Conservation (phyloP, 1,284 basidiomycete species). For the Volvariella volvacea region DNA sequence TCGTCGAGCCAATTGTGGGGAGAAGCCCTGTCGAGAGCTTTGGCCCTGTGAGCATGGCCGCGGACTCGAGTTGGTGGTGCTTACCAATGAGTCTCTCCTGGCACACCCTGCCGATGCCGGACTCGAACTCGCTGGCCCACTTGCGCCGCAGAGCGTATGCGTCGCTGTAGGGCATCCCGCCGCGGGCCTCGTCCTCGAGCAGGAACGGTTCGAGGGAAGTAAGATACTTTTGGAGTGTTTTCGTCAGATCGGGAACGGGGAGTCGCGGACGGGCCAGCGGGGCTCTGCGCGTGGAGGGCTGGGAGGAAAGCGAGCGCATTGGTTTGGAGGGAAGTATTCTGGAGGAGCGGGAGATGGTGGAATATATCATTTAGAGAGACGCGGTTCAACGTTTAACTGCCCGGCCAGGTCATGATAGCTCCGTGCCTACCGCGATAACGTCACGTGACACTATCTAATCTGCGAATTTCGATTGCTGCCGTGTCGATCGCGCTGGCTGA, state of each 20-base stretch:
- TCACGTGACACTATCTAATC: too few species aligned
- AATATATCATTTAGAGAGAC: too few species aligned
- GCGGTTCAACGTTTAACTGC: too few species aligned
- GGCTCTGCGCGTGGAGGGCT: slow-evolving; percentile 2
- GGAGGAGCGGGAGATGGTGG: too few species aligned
- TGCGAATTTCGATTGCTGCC: too few species aligned
- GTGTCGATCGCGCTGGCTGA: too few species aligned
- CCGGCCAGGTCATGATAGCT: too few species aligned
- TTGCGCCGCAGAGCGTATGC: slow-evolving; percentile 57
- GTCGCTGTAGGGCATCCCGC: slow-evolving; percentile 44
- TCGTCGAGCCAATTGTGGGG: slow-evolving; percentile 96
- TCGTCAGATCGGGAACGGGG: slow-evolving; percentile 79
- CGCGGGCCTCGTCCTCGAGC: slow-evolving; percentile 64
- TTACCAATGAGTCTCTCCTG: slow-evolving; percentile 80
- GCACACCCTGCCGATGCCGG: slow-evolving; percentile 62
- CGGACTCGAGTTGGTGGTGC: slow-evolving; percentile 17
- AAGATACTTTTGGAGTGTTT: slow-evolving; percentile 78
- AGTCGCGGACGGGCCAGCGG: slow-evolving; percentile 46
- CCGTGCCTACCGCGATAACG: too few species aligned
- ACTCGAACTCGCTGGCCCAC: slow-evolving; percentile 70
- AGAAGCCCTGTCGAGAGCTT: slow-evolving; percentile 81
- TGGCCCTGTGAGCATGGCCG: slow-evolving; percentile 8
- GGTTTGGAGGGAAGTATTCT: slow-evolving; percentile 9
- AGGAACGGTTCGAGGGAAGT: slow-evolving; percentile 78
- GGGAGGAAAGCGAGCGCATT: slow-evolving; percentile 12